Evolutionary conservation across 257 asterid species (phyloP).

Genomic region (Petunia axillaris): DNA sequence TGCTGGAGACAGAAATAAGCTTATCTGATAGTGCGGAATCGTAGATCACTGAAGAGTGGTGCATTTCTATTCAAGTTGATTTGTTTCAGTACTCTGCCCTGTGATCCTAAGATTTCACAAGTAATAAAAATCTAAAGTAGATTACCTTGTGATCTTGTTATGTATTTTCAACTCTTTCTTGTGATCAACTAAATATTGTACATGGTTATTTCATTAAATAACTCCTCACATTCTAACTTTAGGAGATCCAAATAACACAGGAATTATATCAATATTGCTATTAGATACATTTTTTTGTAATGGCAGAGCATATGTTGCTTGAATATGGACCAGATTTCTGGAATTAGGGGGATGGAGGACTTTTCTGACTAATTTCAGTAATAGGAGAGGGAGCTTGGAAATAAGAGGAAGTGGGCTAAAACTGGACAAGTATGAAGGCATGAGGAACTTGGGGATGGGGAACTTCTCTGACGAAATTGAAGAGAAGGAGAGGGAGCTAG

Average conservation of each 20-base stretch:
- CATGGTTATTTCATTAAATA: background rate
- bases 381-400: background rate
- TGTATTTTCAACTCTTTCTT: background rate
- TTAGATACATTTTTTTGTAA: background rate
- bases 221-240: background rate
- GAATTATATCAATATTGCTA: background rate
- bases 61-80: background rate
- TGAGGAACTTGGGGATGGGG: constrained; percentile 8
- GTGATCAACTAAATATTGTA: constrained; percentile 23
- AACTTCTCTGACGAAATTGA: background rate
- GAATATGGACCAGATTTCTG: background rate
- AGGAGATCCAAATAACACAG: background rate
- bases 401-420: background rate
- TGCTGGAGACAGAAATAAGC: background rate
- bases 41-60: background rate
- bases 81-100: background rate
- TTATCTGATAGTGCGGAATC: background rate
- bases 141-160: background rate
- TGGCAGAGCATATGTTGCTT: background rate
- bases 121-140: constrained; percentile 6
- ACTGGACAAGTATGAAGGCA: background rate
- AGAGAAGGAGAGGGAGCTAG: background rate
- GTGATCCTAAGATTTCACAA: background rate
- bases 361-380: constrained; percentile 9
- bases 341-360: background rate